These are phyloP conservation scores for Grosmannia serpens DNA, from an alignment of 2,329 filamentous ascomycete species.

Conservation along the genomic window DNA sequence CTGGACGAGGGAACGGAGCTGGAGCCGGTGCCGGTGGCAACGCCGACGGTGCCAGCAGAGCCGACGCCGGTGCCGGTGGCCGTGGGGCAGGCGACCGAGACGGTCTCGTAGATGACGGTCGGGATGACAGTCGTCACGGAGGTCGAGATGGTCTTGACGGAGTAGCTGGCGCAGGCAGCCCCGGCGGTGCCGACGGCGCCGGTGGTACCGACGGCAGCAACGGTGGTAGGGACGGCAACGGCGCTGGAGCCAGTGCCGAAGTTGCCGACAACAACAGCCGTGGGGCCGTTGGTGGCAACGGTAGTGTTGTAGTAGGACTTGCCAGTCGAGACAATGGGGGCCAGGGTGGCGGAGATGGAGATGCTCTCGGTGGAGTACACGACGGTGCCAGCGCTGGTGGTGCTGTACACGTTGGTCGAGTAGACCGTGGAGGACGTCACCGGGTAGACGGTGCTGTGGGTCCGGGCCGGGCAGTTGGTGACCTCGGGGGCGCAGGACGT, in stretches of 20 bases:
- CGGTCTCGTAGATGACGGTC: conserved; percentile 40
- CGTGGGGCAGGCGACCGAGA: conserved; percentile 29
- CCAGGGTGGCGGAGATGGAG: conserved; percentile 33
- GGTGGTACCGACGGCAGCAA: conserved; percentile 9
- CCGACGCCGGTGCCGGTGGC: conserved; percentile 15
- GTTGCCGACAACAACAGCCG: conserved; percentile 25
- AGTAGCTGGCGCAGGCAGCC: conserved; percentile 21
- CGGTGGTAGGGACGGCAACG: neutral
- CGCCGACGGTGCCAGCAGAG: neutral
- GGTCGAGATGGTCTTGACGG: conserved; percentile 42
- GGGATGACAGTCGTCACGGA: conserved; percentile 44
- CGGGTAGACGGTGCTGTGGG: conserved; percentile 19
- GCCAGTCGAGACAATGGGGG: conserved; percentile 18
- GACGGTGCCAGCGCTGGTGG: conserved; percentile 39
- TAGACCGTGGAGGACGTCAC: conserved; percentile 38
- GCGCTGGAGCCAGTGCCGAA: conserved; percentile 14
- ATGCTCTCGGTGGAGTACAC: conserved; percentile 25
- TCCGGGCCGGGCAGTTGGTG: conserved; percentile 35
- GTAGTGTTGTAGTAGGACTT: conserved; percentile 12
- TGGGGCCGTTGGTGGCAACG: conserved; percentile 4
- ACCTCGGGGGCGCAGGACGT: conserved; percentile 45
- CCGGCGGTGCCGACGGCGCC: conserved; percentile 14
- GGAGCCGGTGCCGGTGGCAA: neutral
- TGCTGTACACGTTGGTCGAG: conserved; percentile 46
- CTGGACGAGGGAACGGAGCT: conserved; percentile 14